Evolutionary conservation across 2,329 filamentous ascomycete species (phyloP).

Genomic region (Lasiodiplodia gonubiensis): DNA sequence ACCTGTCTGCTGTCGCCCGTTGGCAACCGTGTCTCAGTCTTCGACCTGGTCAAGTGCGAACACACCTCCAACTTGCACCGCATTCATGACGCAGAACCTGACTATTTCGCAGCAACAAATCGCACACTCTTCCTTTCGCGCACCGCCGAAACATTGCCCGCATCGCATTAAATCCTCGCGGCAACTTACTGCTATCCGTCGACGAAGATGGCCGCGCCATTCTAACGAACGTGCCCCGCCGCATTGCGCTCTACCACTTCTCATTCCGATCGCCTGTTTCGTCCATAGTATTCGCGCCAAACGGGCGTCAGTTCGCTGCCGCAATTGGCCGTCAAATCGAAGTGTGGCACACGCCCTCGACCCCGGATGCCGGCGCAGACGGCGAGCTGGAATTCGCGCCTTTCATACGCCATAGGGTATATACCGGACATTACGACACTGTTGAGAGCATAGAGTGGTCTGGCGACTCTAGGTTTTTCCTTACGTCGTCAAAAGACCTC

Average conservation of each 20-base stretch:
- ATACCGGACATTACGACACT: conserved; percentile 86
- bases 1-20: conserved; percentile 95
- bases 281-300: conserved; percentile 87
- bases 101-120: conserved; percentile 71
- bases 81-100: neutral
- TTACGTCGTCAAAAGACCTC: conserved; percentile 89
- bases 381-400: conserved; percentile 94
- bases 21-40: conserved; percentile 93
- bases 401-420: conserved; percentile 85
- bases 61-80: neutral
- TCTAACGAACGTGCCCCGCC: conserved; percentile 84
- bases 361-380: conserved; percentile 76
- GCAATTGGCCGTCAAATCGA: conserved; percentile 86
- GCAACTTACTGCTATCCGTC: conserved; percentile 89
- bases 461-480: conserved; percentile 91
- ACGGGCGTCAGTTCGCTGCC: conserved; percentile 87
- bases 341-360: conserved; percentile 94
- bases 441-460: conserved; percentile 93
- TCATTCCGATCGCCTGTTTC: conserved; percentile 87
- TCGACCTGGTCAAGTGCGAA: conserved; percentile 89
- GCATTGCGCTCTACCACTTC: conserved; percentile 90
- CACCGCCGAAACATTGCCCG: conserved; percentile 92
- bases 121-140: conserved; percentile 83
- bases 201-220: conserved; percentile 96
- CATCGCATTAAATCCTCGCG: conserved; percentile 85